These are phyloP conservation scores for Saturnispora ahearnii DNA, from an alignment of 805 yeast species.

Conservation along the genomic window DNA sequence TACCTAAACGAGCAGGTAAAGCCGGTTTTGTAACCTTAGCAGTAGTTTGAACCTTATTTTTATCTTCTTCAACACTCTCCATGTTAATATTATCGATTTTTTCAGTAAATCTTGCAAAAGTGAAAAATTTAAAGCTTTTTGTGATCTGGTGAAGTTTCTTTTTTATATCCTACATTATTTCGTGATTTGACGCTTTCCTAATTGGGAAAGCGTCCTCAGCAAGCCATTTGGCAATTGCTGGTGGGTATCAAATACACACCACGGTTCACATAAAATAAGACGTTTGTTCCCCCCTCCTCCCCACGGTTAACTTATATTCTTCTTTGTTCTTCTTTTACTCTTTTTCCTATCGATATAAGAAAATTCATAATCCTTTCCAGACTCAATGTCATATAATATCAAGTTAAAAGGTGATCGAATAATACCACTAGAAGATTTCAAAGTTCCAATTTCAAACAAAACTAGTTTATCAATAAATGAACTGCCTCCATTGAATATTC, in stretches of 20 bases:
- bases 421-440: constrained; percentile 17
- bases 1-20: constrained; percentile 56
- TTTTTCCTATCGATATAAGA: not conserved
- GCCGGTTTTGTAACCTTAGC: constrained; percentile 30
- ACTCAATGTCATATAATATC: constrained; percentile 10
- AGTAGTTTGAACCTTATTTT: not conserved
- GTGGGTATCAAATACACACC: not conserved
- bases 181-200: constrained; percentile 1
- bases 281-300: not conserved
- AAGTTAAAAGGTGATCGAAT: constrained; percentile 22
- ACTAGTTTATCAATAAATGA: not conserved
- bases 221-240: constrained; percentile 5
- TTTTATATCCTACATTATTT: not conserved
- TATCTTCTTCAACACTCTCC: not conserved
- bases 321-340: not conserved
- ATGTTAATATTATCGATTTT: not conserved
- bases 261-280: not conserved
- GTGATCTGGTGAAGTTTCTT: not conserved
- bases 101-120: not conserved
- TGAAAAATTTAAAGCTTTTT: not conserved
- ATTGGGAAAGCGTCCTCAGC: constrained; percentile 6
- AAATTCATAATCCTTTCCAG: too few species aligned
- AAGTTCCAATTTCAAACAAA: constrained; percentile 10
- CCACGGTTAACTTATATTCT: not conserved
- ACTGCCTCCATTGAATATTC: not conserved